Evolutionary conservation across 2,329 filamentous ascomycete species (phyloP), one percentile per base, ranked within the genome.

Genomic region (Botrytis tulipae): DNA sequence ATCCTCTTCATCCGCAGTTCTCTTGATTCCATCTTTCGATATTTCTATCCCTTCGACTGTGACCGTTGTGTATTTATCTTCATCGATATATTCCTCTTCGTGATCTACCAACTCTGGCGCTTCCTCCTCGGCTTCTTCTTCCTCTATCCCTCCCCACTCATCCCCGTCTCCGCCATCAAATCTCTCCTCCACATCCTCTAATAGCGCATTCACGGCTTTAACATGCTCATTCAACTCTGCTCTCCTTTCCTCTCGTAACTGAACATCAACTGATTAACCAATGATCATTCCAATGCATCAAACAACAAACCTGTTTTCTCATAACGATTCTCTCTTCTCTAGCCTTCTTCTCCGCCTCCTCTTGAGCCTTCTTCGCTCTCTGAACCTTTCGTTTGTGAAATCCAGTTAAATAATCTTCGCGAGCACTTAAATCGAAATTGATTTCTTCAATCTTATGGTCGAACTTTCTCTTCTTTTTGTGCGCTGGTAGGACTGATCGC

Each of bases 301-400:
- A 40, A 22, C 20, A 65, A 77, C 84, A 42, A 85, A 95, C 95
- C 89, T 94, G 91, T 82, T 91, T 92, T 78, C 95, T 87, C 73
- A 92, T 85, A 73, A 88, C 85, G 73, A 95, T 87, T 80, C 88
- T 93, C 82, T 97, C 95, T 79, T 94, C 89, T 68, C 91, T 90
- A 66, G 91, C 94, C 81, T 88, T 90, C 82, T 93, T 92, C 63
- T 89, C 90, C 5, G 93, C 93, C 78, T 92, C 87, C 77, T 96
- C 94, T 80, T 96, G 92, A 2, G 95, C 95, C 82, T 91, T 86
- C 84, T 97, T 97, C 77, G 91, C 90, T 54, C 96, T 89, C 82
- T 94, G 92, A 71, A 93, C 84, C 83, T 98, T 98, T 82, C 96
- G 92, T 87, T 98, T 99, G 85, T 95, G 95, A 84, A 99, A 99